Evolutionary conservation across 2,329 filamentous ascomycete genomes (phyloP), one percentile per base, ranked within the genome.

Genomic region (Fusarium euwallaceae): DNA sequence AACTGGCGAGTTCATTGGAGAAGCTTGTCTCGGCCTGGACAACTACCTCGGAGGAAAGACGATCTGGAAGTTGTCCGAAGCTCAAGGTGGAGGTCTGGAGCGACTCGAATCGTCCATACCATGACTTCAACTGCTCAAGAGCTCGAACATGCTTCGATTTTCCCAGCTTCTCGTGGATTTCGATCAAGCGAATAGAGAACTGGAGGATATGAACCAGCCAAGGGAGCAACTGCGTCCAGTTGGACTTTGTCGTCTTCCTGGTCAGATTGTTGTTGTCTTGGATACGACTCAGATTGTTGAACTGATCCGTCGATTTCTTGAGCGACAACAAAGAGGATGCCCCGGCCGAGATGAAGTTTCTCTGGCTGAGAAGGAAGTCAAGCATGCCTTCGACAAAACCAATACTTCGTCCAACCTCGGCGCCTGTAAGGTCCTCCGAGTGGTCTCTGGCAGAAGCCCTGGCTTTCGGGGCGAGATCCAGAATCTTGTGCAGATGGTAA

Each of bases 301-400:
- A 80, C 34, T 84, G 79, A 1, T 74, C 69, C 2, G 87, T 81
- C 1, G 83, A 71, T n/a, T 65, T 73, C 20, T 84, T 79, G 7
- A 91, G 82, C 16, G 79, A 79, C 14, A 79, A 76, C 12, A 88
- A 78, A 1, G 83, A 80, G 16, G 78, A 80, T 4, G 86, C 74
- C 14, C 83, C 78, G 20, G 82, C 74, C 48, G 85, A 83, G 37
- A 92, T 83, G 7, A 84, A 82, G 56, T 81, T 82, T 68, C 92
- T 87, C 80, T 95, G 93, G 4, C 85, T 83, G 14, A 94, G 79
- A 1, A 90, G 81, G n/a, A 91, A 84, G 69, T 92, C 88, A 34
- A 98, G 85, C 69, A 98, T 88, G 29, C 95, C 95, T 81, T 99
- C 97, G n/a, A 98, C 86, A 74, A 94, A 94, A 0, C 95, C 95